A percentile compares a stretch with the other conserved stretches of the same genome.
Conservation (phyloP, 1,284 basidiomycete genomes). For the Lentinula novae-zelandiae region DNA sequence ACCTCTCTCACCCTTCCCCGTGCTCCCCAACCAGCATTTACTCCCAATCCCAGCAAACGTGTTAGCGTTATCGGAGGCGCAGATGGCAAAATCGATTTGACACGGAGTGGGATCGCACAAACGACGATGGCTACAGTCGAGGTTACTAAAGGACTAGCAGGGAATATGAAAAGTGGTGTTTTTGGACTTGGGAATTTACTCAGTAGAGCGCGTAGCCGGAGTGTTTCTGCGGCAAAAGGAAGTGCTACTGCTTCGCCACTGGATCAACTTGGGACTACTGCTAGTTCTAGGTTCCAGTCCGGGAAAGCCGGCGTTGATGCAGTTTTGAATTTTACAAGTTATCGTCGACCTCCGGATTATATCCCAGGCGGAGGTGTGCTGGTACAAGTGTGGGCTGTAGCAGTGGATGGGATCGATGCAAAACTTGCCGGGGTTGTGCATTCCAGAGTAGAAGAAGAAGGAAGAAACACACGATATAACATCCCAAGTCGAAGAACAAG, state of each 20-base stretch:
- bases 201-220: slow-evolving; percentile 10
- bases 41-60: slow-evolving; percentile 6
- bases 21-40: slow-evolving; percentile 40
- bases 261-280: neutral
- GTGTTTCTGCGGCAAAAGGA: slow-evolving; percentile 4
- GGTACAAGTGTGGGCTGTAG: slow-evolving; percentile 84
- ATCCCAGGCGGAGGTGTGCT: slow-evolving; percentile 66
- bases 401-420: slow-evolving; percentile 70
- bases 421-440: slow-evolving; percentile 45
- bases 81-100: slow-evolving; percentile 61
- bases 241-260: neutral
- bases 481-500: slow-evolving; percentile 14
- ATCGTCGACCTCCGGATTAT: slow-evolving; percentile 71
- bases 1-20: slow-evolving; percentile 71
- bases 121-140: slow-evolving; percentile 85
- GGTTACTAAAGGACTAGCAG: slow-evolving; percentile 62
- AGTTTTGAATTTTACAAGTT: slow-evolving; percentile 56
- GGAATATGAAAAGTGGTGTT: slow-evolving; percentile 13
- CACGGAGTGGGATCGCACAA: slow-evolving; percentile 72
- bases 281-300: neutral
- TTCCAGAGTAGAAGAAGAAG: slow-evolving; percentile 14
- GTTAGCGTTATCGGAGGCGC: slow-evolving; percentile 15
- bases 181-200: neutral
- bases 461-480: neutral
- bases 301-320: slow-evolving; percentile 20